These are phyloP conservation scores for Theileria orientalis DNA, from an alignment of 169 alveolate genomes.

Conservation along the genomic window DNA sequence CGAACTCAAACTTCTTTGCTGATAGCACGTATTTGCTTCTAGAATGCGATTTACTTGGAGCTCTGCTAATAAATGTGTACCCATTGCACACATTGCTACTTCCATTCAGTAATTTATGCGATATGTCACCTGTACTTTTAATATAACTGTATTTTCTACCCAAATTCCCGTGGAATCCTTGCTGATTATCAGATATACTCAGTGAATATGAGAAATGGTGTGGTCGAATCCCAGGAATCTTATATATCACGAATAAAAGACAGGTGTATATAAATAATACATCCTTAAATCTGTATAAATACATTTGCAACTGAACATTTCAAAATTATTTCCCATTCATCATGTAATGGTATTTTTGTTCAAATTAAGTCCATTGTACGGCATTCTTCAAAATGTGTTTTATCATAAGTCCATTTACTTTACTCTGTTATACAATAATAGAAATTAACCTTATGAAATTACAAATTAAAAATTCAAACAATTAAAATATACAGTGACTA, in stretches of 20 bases:
- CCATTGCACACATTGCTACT: neutral
- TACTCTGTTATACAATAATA: no score
- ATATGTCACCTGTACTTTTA: neutral
- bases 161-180: neutral
- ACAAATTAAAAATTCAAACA: neutral
- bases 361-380: neutral
- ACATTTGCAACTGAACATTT: conserved; percentile 12
- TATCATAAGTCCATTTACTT: no score
- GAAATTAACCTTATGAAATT: no score
- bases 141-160: neutral
- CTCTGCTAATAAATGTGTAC: conserved; percentile 1
- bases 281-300: neutral
- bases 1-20: conserved; percentile 9
- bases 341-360: no score
- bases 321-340: neutral
- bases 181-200: neutral
- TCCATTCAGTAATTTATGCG: neutral
- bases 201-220: neutral
- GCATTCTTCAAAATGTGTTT: no score
- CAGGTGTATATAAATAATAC: neutral
- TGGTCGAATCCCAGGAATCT: neutral
- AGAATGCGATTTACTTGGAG: neutral
- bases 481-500: neutral
- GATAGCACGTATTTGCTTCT: neutral
- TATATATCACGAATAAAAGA: neutral